A percentile compares a stretch with the other conserved stretches of the same genome.
These are phyloP conservation scores for Thraustotheca clavata DNA, from an alignment of 352 stramenopile species.

Conservation along the genomic window DNA sequence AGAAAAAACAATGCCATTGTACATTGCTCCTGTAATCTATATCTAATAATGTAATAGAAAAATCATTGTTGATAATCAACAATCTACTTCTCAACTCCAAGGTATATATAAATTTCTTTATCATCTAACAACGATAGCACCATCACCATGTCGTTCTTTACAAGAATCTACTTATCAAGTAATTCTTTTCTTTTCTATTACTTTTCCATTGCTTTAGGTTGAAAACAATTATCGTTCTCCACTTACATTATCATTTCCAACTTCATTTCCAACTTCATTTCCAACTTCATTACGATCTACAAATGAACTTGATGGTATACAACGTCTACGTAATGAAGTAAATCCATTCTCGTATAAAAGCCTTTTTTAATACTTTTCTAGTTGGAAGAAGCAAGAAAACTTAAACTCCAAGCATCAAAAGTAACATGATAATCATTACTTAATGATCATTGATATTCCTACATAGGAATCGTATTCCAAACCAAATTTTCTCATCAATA, in stretches of 20 bases:
- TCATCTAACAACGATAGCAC: too few species aligned
- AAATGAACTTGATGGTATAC: slow-evolving; percentile 6
- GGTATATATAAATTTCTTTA: too few species aligned
- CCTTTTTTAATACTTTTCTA: neutral
- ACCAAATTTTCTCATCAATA: slow-evolving; percentile 14
- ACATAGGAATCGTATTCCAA: slow-evolving; percentile 11
- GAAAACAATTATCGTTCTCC: too few species aligned
- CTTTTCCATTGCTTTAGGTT: too few species aligned
- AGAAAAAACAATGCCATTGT: neutral
- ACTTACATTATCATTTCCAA: too few species aligned
- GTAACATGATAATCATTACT: neutral
- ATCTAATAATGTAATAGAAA: neutral
- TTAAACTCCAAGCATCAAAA: slow-evolving; percentile 1
- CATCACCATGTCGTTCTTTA: too few species aligned
- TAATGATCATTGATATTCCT: neutral
- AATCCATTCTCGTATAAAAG: neutral
- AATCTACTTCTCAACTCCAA: neutral
- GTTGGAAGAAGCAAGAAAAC: slow-evolving; percentile 17
- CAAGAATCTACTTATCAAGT: too few species aligned
- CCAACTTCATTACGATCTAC: too few species aligned
- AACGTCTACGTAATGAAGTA: slow-evolving; percentile 9
- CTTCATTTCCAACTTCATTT: too few species aligned
- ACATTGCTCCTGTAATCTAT: neutral
- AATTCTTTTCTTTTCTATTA: too few species aligned
- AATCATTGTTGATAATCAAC: neutral